Percentiles rank a stretch among this genome's conserved stretches.
Evolutionary conservation across 148 eudicot species (phyloP).

Genomic region (Rhododendron ovatum): DNA sequence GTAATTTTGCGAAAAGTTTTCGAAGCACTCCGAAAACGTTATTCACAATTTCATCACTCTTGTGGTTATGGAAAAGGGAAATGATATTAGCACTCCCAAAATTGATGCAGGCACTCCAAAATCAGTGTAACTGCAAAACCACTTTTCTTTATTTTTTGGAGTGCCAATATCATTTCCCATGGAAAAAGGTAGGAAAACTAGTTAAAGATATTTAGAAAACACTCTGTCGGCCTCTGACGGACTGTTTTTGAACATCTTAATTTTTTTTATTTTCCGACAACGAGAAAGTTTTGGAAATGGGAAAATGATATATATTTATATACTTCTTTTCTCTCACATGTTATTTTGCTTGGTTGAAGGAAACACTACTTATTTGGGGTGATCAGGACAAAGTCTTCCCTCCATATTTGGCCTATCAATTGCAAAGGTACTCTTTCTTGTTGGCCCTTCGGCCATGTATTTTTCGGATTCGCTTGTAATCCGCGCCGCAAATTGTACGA

Average conservation of each 20-base stretch:
- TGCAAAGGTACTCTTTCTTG: conserved; percentile 38
- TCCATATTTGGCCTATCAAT: conserved; percentile 31
- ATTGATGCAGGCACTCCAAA: too few relatives aligned
- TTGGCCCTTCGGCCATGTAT: background rate
- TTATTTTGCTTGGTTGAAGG: conserved; percentile 23
- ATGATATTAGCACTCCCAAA: too few relatives aligned
- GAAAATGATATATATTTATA: background rate
- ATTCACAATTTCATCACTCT: background rate
- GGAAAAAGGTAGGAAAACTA: too few relatives aligned
- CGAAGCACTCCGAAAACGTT: background rate
- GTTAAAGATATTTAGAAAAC: too few relatives aligned
- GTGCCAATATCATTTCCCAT: too few relatives aligned
- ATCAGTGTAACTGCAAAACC: too few relatives aligned
- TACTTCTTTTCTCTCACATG: background rate
- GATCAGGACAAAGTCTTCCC: conserved; percentile 67
- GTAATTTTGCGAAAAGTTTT: background rate
- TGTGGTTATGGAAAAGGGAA: background rate
- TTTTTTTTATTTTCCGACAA: background rate
- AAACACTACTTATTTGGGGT: conserved; percentile 68
- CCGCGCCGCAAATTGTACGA: background rate
- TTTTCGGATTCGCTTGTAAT: background rate
- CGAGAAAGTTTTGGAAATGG: background rate
- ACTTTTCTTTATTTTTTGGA: too few relatives aligned
- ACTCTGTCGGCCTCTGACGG: too few relatives aligned
- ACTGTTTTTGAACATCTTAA: background rate